Conservation (phyloP, 305 asterid genomes). For the Salvia sclarea region DNA sequence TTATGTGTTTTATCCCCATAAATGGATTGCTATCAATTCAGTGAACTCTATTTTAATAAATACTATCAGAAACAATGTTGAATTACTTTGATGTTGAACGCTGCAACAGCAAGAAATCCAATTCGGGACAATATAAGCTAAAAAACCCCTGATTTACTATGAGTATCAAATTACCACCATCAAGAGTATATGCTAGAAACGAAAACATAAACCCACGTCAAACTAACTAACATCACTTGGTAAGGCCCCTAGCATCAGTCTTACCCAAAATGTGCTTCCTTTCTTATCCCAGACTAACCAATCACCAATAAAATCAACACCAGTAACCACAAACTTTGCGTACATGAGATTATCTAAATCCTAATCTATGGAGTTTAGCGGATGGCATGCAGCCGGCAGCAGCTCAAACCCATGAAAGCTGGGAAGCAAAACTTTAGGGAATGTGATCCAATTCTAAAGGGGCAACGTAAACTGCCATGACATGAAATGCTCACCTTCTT, state of each 20-base stretch:
- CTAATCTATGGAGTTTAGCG: not conserved
- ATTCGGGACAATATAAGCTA: conserved; percentile 14
- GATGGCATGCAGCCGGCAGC: conserved; percentile 14
- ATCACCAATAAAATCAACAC: conserved; percentile 16
- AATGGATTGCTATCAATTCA: not conserved
- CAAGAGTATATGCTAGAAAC: conserved; percentile 11
- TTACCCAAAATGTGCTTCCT: not conserved
- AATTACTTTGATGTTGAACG: not conserved
- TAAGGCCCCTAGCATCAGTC: not conserved
- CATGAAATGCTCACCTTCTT: conserved; percentile 12
- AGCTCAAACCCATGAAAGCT: not conserved
- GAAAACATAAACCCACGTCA: conserved; percentile 5
- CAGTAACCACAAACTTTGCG: not conserved
- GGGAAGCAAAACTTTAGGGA: not conserved
- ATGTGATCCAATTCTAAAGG: conserved; percentile 6
- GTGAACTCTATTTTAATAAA: not conserved
- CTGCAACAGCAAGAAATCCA: conserved; percentile 13
- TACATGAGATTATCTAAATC: not conserved
- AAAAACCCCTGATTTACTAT: conserved; percentile 4
- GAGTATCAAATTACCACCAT: not conserved
- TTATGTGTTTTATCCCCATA: conserved; percentile 17
- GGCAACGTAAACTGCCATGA: conserved; percentile 14
- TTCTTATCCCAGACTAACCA: conserved; percentile 6
- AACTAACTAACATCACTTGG: not conserved
- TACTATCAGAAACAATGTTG: not conserved